Base-by-base conservation (phyloP, 257 asterid species). In the Oldenlandia corymbosa region DNA sequence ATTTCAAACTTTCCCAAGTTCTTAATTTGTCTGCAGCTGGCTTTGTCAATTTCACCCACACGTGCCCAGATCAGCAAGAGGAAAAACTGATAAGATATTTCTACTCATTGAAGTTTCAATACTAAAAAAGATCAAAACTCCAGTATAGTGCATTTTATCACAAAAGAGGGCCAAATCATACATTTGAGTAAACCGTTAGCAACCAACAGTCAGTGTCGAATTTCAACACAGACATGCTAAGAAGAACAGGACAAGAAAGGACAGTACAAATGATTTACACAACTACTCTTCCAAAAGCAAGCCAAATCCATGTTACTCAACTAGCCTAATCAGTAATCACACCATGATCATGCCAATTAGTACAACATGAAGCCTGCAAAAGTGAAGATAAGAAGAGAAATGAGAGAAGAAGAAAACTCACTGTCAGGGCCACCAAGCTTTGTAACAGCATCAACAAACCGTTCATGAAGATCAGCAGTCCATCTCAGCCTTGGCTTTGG, bases 371-470 rank as follows among this genome's bases (percentile, higher is more conserved):
- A 26, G 24, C 46, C 14, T 27, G 23, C 26, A 65, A 17, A 3
- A 10, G 9, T 3, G 9, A 34, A 34, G 39, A 9, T 34, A 34
- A 34, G 39, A 66, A 65, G 7, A 66, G 12, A 9, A 53, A 31
- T 31, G 31, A 37, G 20, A 45, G 18, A 2, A 43, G 26, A 18
- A 64, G 8, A 21, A n/a, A n/a, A 60, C 81, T 79, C 34, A 79
- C 84, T 75, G 3, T 76, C 78, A 56, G 81, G 79, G 63, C 84
- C 84, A 48, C 84, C 84, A 67, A 79, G 84, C 70, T 75, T 72
- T 2, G 84, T 69, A 26, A 79, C 81, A 55, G 84, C 84, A 70
- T 79, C 84, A 36, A 79, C 81, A 69, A 79, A 79, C 18, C 80
- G 76, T 30, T 79, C 72, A 67, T 79, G 84, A 58, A 79, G 78